A percentile compares a stretch with the other conserved stretches of the same genome.
Evolutionary conservation across 352 stramenopile species (phyloP).

Genomic region (Thalassiosira exigua): DNA sequence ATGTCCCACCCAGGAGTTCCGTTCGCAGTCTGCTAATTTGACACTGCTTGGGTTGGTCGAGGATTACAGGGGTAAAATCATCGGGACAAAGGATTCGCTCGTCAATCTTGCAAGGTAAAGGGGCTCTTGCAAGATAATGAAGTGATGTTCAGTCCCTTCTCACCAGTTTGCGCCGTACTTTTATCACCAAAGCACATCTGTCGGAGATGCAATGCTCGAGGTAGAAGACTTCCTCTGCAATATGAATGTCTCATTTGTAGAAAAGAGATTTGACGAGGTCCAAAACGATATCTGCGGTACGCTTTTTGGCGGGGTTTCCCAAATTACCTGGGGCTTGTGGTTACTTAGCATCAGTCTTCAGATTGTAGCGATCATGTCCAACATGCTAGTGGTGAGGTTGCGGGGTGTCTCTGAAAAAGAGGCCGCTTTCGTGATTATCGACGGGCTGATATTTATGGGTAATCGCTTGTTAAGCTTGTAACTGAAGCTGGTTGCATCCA

Average conservation of each 20-base stretch:
- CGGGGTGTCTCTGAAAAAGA: conserved; percentile 35
- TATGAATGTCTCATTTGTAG: conserved; percentile 66
- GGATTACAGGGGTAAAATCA: conserved; percentile 54
- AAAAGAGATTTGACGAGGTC: conserved; percentile 44
- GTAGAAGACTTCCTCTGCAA: conserved; percentile 68
- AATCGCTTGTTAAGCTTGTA: too few species aligned
- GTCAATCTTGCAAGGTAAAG: conserved; percentile 56
- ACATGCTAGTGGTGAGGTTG: conserved; percentile 53
- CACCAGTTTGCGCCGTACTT: too few species aligned
- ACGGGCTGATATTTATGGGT: conserved; percentile 15
- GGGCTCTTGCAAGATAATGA: too few species aligned
- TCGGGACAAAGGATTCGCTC: conserved; percentile 42
- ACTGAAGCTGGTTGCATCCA: conserved; percentile 32
- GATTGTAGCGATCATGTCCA: conserved; percentile 44
- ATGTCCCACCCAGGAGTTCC: conserved; percentile 54
- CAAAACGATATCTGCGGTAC: conserved; percentile 52
- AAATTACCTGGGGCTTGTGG: conserved; percentile 59
- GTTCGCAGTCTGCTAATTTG: conserved; percentile 31
- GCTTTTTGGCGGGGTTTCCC: conserved; percentile 51
- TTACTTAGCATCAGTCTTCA: conserved; percentile 56
- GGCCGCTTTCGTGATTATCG: conserved; percentile 1
- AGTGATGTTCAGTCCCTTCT: too few species aligned
- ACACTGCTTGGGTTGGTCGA: conserved; percentile 49
- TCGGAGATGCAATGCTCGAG: conserved; percentile 66
- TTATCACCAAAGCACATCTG: too few species aligned